Conservation (phyloP, 2,329 filamentous ascomycete species). For the Pseudogymnoascus sp. region DNA sequence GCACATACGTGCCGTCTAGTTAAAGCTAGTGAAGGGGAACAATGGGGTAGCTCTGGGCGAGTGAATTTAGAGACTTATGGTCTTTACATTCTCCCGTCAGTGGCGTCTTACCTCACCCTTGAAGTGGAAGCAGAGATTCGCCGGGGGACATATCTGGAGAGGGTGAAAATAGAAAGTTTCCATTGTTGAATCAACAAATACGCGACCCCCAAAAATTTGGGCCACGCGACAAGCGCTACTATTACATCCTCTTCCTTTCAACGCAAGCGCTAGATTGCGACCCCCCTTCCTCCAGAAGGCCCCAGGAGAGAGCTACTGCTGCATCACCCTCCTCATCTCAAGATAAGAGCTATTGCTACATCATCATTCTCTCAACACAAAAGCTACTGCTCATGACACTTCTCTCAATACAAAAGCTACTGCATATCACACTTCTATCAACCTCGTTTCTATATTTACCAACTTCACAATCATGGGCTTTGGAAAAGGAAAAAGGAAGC, state of each 20-base stretch:
- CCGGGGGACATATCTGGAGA: neutral
- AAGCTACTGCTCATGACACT: neutral
- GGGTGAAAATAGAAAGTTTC: neutral
- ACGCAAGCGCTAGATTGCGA: neutral
- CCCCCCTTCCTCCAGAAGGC: no score
- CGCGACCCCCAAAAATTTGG: neutral
- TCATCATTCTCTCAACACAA: neutral
- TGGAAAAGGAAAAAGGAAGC: neutral
- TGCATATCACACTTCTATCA: neutral
- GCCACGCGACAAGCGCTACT: neutral
- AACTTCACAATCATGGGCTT: neutral
- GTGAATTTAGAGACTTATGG: neutral
- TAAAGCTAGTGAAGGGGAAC: neutral
- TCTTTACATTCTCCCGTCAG: neutral
- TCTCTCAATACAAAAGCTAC: neutral
- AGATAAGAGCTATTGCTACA: neutral
- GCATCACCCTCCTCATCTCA: no score
- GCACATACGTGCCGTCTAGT: neutral
- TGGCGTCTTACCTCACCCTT: neutral
- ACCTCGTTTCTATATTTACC: neutral
- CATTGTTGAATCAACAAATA: neutral
- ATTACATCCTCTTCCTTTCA: neutral
- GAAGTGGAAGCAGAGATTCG: neutral
- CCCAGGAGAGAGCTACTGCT: neutral
- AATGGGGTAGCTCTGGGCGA: neutral